Conservation (phyloP, 768 basidiomycete genomes). For the Sporobolomyces phaffii region DNA sequence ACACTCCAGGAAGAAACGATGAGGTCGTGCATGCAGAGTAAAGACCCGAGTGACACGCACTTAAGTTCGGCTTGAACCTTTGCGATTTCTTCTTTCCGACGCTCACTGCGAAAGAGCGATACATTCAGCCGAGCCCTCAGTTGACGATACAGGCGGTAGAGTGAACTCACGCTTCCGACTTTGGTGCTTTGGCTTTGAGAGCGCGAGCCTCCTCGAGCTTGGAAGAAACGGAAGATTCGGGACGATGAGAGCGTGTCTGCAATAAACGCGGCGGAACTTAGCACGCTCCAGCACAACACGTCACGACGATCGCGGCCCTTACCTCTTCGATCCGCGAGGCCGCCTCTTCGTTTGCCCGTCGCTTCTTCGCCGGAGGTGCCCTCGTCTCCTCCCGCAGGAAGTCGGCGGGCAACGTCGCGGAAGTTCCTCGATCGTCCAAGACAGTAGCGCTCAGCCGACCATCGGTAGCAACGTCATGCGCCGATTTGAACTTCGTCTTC, state of each 20-base stretch:
- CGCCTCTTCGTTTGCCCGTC: conserved; percentile 2
- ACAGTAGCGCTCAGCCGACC: conserved; percentile 33
- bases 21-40: not conserved
- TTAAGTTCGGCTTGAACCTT: conserved; percentile 38
- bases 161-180: conserved; percentile 10
- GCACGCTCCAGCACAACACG: no score
- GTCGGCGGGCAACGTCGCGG: conserved; percentile 22
- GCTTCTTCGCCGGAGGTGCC: not conserved
- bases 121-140: not conserved
- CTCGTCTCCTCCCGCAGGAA: conserved; percentile 6
- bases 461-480: conserved; percentile 39
- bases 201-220: conserved; percentile 25
- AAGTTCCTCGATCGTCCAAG: conserved; percentile 39
- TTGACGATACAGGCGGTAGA: no score
- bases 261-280: no score
- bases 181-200: conserved; percentile 27
- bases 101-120: conserved; percentile 17
- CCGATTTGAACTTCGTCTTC: conserved; percentile 38
- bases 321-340: conserved; percentile 9
- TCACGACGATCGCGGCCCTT: not conserved
- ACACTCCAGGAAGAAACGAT: not conserved
- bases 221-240: not conserved
- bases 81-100: conserved; percentile 40
- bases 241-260: conserved; percentile 9
- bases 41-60: not conserved